Base-by-base conservation (phyloP, 2,329 filamentous ascomycete species). In the Pseudocercospora ulei region DNA sequence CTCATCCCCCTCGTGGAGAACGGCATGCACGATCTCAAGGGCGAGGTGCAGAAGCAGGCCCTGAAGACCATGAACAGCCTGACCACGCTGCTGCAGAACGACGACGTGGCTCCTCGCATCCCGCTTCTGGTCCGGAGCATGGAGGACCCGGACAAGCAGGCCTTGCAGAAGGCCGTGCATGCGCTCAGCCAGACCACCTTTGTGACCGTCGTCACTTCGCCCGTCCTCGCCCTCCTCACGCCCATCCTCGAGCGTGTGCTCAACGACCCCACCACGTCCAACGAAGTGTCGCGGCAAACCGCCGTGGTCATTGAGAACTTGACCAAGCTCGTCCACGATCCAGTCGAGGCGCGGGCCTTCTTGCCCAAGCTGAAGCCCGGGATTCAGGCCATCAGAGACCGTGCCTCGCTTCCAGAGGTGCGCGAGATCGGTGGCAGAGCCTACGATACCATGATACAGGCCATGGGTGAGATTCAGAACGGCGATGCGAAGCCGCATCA, bases 101-200 rank as follows among this genome's bases (percentile, higher is more conserved):
- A 98, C 67, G 90, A 98, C 62, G 87, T 98, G 39, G 80, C 82
- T 14, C 87, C 88, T 30, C 77, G 86, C 56, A 87, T 98, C 56
- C 86, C 88, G 4, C 76, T 96, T 2, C 73, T 98, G 33, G 79
- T 98, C 63, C 85, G 92, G 60, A 83, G 85, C 33, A 95, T 98
- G 80, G 84, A 95, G 62, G 79, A 95, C 55, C 90, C 90, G 4
- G 94, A 85, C 7, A 71, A 82, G 8, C 78, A 92, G 62, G 85
- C 81, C 17, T 73, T 92, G 39, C 84, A 94, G 61, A 95, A 95
- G 69, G 87, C 90, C 19, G 96, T 98, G 50, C 90, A 95, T 59
- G 90, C 87, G 29, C 72, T 98, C 29, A 95, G 87, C 3, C 85
- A 93, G 67, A 98, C 90, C 7, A 98, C 90, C n/a, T 98, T 98